Conservation (phyloP, 2,329 filamentous ascomycete genomes). For the Colletotrichum orbiculare region DNA sequence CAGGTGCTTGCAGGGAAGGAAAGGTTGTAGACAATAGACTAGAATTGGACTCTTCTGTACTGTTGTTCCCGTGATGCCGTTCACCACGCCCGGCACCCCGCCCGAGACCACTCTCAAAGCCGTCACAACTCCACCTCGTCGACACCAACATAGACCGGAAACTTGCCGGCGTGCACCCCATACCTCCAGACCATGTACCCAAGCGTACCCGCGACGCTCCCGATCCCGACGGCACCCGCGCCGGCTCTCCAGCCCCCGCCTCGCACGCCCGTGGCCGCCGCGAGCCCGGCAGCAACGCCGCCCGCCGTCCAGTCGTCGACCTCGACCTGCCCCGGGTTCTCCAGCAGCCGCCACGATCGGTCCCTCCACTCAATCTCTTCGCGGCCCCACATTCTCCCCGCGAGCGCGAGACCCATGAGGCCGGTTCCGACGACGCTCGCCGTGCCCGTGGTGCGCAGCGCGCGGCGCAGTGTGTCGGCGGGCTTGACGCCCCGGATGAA, state of each 20-base stretch:
- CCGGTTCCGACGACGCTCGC: constrained; percentile 58
- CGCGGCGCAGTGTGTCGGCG: constrained; percentile 42
- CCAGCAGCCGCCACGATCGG: constrained; percentile 69
- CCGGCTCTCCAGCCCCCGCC: constrained; percentile 50
- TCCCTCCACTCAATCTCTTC: constrained; percentile 74
- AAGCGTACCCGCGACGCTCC: constrained; percentile 60
- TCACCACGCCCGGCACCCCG: no score
- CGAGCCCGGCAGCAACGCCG: constrained; percentile 48
- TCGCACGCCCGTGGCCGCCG: constrained; percentile 43
- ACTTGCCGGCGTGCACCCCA: constrained; percentile 57
- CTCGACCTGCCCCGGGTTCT: constrained; percentile 66
- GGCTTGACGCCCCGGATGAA: constrained; percentile 37
- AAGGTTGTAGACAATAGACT: constrained; percentile 54
- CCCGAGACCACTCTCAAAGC: no score
- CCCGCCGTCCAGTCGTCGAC: constrained; percentile 66
- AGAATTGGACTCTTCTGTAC: background rate
- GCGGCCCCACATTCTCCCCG: constrained; percentile 63
- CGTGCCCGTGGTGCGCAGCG: constrained; percentile 59
- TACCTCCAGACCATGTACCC: constrained; percentile 63
- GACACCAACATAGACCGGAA: constrained; percentile 40
- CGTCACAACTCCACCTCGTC: constrained; percentile 23
- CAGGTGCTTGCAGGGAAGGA: constrained; percentile 60
- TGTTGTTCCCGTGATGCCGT: no score
- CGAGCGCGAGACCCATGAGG: constrained; percentile 55
- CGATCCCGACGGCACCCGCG: constrained; percentile 58